Conservation (phyloP, 805 yeast species). For the Sugiyamaella smithiae region DNA sequence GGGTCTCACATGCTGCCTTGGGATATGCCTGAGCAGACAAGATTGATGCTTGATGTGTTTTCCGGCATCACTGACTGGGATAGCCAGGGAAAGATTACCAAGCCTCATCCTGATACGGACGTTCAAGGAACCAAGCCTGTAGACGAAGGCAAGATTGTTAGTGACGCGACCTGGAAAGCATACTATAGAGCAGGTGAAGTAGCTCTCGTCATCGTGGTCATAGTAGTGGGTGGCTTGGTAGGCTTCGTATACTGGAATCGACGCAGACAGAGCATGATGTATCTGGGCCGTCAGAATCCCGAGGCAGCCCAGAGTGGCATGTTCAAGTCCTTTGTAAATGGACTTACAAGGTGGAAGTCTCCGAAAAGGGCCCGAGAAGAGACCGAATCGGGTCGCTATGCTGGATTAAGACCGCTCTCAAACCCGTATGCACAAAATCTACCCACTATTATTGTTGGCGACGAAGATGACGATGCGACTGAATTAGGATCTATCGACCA, state of each 20-base stretch:
- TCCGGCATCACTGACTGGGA: conserved; percentile 27
- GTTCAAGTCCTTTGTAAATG: conserved; percentile 19
- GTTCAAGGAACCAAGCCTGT: conserved; percentile 15
- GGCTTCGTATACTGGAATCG: conserved; percentile 5
- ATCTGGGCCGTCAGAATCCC: conserved; percentile 5
- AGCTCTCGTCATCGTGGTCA: conserved; percentile 36
- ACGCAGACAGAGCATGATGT: neutral
- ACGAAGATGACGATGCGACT: conserved; percentile 11
- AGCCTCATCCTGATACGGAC: conserved; percentile 10
- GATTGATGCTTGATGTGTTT: conserved; percentile 62
- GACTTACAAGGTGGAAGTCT: conserved; percentile 24
- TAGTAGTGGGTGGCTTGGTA: conserved; percentile 23
- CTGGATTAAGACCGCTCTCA: conserved; percentile 4
- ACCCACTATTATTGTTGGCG: conserved; percentile 10
- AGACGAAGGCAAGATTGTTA: conserved; percentile 24
- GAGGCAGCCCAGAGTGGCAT: conserved; percentile 11
- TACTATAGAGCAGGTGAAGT: conserved; percentile 38
- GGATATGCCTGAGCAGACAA: conserved; percentile 66
- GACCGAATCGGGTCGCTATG: conserved; percentile 7
- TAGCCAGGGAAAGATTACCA: conserved; percentile 8
- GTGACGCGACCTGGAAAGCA: conserved; percentile 36
- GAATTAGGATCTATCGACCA: neutral
- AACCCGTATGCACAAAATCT: conserved; percentile 1
- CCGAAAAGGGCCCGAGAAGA: neutral
- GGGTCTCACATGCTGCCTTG: conserved; percentile 95